A percentile compares a stretch with the other conserved stretches of the same genome.
Evolutionary conservation across 768 basidiomycete species (phyloP).

Genomic region (Xanthoconium purpureum): DNA sequence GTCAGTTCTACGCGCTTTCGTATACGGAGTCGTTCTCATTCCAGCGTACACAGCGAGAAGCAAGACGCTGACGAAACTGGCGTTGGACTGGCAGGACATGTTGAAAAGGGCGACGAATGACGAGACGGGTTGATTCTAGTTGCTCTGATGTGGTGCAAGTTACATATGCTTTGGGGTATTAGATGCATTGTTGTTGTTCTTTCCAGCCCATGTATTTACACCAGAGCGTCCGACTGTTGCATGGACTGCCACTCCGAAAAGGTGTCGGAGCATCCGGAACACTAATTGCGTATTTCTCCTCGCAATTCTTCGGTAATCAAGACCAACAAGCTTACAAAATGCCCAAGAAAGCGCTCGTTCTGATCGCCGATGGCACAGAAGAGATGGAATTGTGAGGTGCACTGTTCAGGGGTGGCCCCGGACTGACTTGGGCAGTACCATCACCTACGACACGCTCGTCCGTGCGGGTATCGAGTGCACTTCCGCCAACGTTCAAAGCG

Average conservation of each 20-base stretch:
- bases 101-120: constrained; percentile 62
- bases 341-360: constrained; percentile 52
- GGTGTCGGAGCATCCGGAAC: not conserved
- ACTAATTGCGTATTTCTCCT: not conserved
- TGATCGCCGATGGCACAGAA: constrained; percentile 81
- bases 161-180: not conserved
- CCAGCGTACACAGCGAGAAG: constrained; percentile 52
- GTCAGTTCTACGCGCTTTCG: constrained; percentile 41
- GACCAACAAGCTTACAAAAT: constrained; percentile 3
- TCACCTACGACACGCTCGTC: constrained; percentile 79
- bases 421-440: constrained; percentile 47
- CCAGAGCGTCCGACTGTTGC: not conserved
- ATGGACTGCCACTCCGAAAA: not conserved
- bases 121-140: constrained; percentile 29
- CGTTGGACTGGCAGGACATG: constrained; percentile 78
- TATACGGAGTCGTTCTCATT: constrained; percentile 3
- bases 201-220: not conserved
- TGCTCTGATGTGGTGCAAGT: not conserved
- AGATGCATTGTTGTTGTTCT: not conserved
- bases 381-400: constrained; percentile 73
- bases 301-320: constrained; percentile 2
- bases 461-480: constrained; percentile 65
- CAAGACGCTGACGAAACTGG: constrained; percentile 71
- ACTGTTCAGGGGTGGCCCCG: not conserved
- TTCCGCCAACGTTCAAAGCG: constrained; percentile 60